Evolutionary conservation across 495 filamentous ascomycete species (phyloP), one percentile per base, ranked within the genome.

Genomic region (Alectoria sarmentosa): DNA sequence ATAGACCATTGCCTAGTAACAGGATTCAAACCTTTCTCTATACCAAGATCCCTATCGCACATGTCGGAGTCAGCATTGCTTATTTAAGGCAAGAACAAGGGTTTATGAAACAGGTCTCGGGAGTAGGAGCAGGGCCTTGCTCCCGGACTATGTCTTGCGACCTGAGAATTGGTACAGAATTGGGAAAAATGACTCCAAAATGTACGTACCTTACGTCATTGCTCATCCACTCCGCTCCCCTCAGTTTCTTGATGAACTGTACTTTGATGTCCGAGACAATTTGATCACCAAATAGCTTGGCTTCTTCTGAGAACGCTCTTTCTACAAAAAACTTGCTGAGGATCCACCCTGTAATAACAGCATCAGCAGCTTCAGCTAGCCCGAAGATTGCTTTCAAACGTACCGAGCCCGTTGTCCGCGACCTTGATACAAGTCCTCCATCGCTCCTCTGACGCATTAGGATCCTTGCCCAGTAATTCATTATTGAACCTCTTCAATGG

Each of bases 181-280:
- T n/a, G n/a, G n/a, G n/a, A n/a, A n/a, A n/a, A n/a, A n/a, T n/a
- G n/a, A n/a, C n/a, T n/a, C n/a, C n/a, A n/a, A n/a, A n/a, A n/a
- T n/a, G n/a, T n/a, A n/a, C n/a, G n/a, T n/a, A n/a, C n/a, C 83
- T 81, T 34, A 88, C 83, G 49, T 83, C 81, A 11, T 85, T 75
- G 63, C 84, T 84, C 86, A 91, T 90, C 88, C 88, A 91, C 21
- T 76, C 72, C 10, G 86, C 79, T 26, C 73, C 76, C 52, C 81
- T 76, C 30, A 91, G 72, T 49, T 82, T 86, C 65, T 81, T 78
- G 30, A 82, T 77, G 68, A 88, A 90, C 60, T 82, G 80, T 39
- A 78, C 77, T 70, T 86, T 88, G 73, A 91, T 88, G 65, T 88
- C 84, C n/a, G 81, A 78, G 13, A 90, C 79, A 60, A 91, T 85